Evolutionary conservation across 257 asterid genomes (phyloP).

Genomic region (Solanum peruvianum): DNA sequence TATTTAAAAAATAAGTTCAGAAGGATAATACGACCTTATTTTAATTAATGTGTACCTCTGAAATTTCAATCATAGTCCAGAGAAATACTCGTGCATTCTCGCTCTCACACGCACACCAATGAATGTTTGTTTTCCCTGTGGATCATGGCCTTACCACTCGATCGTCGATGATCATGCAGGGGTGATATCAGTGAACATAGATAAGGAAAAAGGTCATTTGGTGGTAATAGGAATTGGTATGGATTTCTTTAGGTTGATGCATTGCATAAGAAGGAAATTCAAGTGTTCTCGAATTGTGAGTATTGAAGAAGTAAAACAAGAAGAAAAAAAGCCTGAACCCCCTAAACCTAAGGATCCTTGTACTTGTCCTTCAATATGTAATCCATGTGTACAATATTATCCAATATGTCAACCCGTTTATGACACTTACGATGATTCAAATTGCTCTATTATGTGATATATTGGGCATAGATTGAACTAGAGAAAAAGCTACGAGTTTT

Average conservation of each 20-base stretch:
- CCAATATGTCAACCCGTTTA: not conserved
- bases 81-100: too few species aligned
- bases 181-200: not conserved
- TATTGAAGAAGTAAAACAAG: not conserved
- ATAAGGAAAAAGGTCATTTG: not conserved
- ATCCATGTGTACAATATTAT: not conserved
- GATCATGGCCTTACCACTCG: not conserved
- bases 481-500: not conserved
- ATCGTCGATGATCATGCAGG: not conserved
- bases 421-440: not conserved
- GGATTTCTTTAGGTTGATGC: not conserved
- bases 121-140: not conserved
- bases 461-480: not conserved
- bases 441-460: not conserved
- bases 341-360: fast-evolving
- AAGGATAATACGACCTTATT: too few species aligned
- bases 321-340: not conserved
- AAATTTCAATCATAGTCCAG: too few species aligned
- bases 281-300: not conserved
- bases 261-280: not conserved
- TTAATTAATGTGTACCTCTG: too few species aligned
- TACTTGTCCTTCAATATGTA: not conserved
- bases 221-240: not conserved
- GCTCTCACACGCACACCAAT: too few species aligned
- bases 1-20: too few species aligned